Conservation (phyloP, 1,139 yeast genomes). For the Taphrina betulina region DNA sequence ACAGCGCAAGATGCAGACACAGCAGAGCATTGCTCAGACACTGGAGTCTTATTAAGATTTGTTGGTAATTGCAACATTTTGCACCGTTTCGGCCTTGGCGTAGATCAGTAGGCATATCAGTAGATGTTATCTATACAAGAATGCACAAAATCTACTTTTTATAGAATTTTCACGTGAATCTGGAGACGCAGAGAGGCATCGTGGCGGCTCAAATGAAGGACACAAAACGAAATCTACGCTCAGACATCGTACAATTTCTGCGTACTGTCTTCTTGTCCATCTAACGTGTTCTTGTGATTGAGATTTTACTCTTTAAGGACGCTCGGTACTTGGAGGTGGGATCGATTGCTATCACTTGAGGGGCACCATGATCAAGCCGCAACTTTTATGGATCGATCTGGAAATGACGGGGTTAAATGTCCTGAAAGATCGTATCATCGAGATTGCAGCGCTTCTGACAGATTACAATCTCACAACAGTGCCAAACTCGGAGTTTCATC, state of each 20-base stretch:
- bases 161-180: too few species aligned
- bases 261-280: too few species aligned
- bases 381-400: constrained; percentile 29
- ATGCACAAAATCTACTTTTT: too few species aligned
- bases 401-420: constrained; percentile 89
- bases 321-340: too few species aligned
- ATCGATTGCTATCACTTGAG: too few species aligned
- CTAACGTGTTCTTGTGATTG: too few species aligned
- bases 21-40: constrained; percentile 15
- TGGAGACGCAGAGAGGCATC: too few species aligned
- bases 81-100: neutral
- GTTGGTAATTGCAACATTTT: neutral
- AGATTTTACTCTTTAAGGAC: too few species aligned
- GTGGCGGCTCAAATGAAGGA: too few species aligned
- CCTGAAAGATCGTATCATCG: constrained; percentile 69
- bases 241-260: too few species aligned
- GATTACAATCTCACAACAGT: constrained; percentile 71
- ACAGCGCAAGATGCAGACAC: constrained; percentile 11
- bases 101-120: neutral
- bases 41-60: neutral
- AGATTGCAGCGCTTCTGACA: constrained; percentile 86
- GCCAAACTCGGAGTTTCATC: constrained; percentile 70
- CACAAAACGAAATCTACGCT: too few species aligned
- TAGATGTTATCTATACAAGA: too few species aligned
- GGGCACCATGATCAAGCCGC: constrained; percentile 2